phyloP scores from a whole-genome alignment of 1,284 basidiomycete genomes.

The Sporisorium scitamineum region DNA sequence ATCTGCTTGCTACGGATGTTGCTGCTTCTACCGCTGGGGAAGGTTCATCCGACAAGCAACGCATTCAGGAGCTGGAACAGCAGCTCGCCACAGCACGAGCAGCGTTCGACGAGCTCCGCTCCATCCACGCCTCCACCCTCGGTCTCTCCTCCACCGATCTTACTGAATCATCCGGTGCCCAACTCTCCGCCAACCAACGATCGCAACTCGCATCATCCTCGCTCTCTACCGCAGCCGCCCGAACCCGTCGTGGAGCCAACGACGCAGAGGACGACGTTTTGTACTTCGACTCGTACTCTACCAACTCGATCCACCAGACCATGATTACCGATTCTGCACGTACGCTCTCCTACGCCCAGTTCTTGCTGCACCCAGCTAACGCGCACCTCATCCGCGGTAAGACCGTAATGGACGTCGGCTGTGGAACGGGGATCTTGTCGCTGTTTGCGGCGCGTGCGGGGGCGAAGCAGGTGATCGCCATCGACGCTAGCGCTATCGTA shows the following conservation, averaged over 20 bases:
- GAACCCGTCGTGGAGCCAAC: slow-evolving; percentile 25
- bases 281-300: slow-evolving; percentile 94
- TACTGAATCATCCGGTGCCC: slow-evolving; percentile 8
- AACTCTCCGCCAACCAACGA: slow-evolving; percentile 10
- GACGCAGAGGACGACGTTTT: slow-evolving; percentile 80
- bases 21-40: no score
- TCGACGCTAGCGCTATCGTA: slow-evolving; percentile 90
- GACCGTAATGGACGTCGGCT: slow-evolving; percentile 90
- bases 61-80: slow-evolving; percentile 47
- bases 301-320: slow-evolving; percentile 79
- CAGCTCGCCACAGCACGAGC: slow-evolving; percentile 44
- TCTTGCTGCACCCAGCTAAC: slow-evolving; percentile 81
- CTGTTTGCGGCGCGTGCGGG: slow-evolving; percentile 92
- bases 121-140: slow-evolving; percentile 39
- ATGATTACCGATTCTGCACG: slow-evolving; percentile 84
- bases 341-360: slow-evolving; percentile 91
- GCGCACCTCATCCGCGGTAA: slow-evolving; percentile 85
- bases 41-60: background rate
- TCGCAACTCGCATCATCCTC: slow-evolving; percentile 21
- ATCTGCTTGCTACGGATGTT: slow-evolving; percentile 22
- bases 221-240: background rate
- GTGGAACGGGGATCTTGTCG: slow-evolving; percentile 78
- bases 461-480: slow-evolving; percentile 90
- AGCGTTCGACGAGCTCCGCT: slow-evolving; percentile 56
- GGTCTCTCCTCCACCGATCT: slow-evolving; percentile 37